These are phyloP conservation scores for Fusarium sp. DNA, from an alignment of 2,329 filamentous ascomycete species.

Conservation along the genomic window DNA sequence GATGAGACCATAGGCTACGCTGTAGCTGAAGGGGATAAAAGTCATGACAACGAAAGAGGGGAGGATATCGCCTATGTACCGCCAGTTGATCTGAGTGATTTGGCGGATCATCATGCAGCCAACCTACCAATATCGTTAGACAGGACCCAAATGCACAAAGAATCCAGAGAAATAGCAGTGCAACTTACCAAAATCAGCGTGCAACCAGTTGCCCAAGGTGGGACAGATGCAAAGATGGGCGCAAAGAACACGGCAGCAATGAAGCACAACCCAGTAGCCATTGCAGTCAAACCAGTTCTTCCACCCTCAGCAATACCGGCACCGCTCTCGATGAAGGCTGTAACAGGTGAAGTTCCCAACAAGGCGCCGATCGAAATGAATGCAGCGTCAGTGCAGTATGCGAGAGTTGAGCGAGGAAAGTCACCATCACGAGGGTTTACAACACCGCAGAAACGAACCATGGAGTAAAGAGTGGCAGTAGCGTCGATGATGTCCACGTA, in stretches of 20 bases:
- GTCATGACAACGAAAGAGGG: slow-evolving; percentile 81
- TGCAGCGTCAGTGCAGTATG: slow-evolving; percentile 78
- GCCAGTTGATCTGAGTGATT: slow-evolving; percentile 81
- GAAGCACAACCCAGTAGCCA: slow-evolving; percentile 77
- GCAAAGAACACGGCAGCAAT: slow-evolving; percentile 80
- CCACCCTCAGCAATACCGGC: slow-evolving; percentile 82
- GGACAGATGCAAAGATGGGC: slow-evolving; percentile 81
- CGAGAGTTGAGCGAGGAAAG: slow-evolving; percentile 86
- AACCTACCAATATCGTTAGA: slow-evolving; percentile 60
- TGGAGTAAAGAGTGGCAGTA: slow-evolving; percentile 83
- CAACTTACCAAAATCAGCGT: slow-evolving; percentile 73
- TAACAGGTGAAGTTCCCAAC: slow-evolving; percentile 77
- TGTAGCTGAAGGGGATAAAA: slow-evolving; percentile 84
- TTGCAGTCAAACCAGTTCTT: slow-evolving; percentile 78
- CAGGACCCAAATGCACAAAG: rapidly evolving
- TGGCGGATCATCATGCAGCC: slow-evolving; percentile 84
- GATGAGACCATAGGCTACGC: slow-evolving; percentile 81
- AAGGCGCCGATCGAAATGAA: slow-evolving; percentile 79
- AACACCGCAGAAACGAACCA: slow-evolving; percentile 79
- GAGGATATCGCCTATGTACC: slow-evolving; percentile 79
- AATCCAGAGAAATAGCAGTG: not conserved
- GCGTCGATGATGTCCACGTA: slow-evolving; percentile 85
- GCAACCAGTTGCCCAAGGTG: slow-evolving; percentile 81
- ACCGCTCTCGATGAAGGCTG: slow-evolving; percentile 80
- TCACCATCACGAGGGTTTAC: slow-evolving; percentile 77